Conservation (phyloP, 2,329 filamentous ascomycete species). For the Colletotrichum lindemuthianum region DNA sequence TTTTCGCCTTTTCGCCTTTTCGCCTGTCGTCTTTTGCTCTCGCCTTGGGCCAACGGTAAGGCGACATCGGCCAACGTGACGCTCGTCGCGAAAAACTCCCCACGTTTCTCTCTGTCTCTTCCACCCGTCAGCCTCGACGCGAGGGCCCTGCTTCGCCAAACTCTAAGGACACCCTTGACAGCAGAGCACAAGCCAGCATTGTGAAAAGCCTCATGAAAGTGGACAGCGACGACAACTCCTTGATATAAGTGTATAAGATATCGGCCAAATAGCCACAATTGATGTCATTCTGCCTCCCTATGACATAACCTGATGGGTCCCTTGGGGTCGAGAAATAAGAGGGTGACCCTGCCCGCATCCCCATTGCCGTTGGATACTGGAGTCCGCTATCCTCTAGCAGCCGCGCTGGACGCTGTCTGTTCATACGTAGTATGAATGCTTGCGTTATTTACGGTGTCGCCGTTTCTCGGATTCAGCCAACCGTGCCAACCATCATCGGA, state of each 20-base stretch:
- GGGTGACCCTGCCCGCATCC: neutral
- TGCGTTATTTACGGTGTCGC: constrained; percentile 13
- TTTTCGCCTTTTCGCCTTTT: neutral
- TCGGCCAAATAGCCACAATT: constrained; percentile 12
- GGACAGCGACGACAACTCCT: neutral
- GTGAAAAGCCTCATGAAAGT: neutral
- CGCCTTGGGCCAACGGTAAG: constrained; percentile 16
- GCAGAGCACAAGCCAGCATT: neutral
- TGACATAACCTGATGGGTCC: constrained; percentile 25
- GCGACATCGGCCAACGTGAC: constrained; percentile 25
- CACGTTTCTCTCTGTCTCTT: neutral
- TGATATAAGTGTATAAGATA: neutral
- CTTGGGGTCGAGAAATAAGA: neutral
- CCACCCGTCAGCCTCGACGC: neutral
- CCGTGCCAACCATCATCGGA: neutral
- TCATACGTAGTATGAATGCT: too few relatives aligned
- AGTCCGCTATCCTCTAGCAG: neutral
- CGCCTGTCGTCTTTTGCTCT: neutral
- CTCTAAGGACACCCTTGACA: neutral
- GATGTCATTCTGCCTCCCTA: constrained; percentile 16
- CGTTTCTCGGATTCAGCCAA: neutral
- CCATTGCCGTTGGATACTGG: neutral
- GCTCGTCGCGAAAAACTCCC: neutral
- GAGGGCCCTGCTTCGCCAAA: neutral
- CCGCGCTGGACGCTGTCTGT: too few relatives aligned